Percentiles rank a stretch among this genome's conserved stretches.
These are phyloP conservation scores for Nicotiana obtusifolia DNA, from an alignment of 257 asterid genomes.

Conservation along the genomic window DNA sequence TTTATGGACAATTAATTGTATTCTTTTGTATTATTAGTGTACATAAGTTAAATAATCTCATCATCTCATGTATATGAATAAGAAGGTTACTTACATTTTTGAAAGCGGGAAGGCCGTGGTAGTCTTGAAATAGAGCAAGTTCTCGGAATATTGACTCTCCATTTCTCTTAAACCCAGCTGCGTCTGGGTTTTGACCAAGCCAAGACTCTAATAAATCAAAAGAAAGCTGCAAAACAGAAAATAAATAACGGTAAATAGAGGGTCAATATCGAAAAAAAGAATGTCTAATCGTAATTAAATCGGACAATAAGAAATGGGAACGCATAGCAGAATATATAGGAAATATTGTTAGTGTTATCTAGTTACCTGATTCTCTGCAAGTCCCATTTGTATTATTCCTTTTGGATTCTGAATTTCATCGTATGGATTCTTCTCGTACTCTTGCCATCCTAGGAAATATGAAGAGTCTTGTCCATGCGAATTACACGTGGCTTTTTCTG, in stretches of 20 bases:
- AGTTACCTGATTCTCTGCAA: constrained; percentile 7
- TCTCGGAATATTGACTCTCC: constrained; percentile 9
- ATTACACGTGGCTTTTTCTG: background rate
- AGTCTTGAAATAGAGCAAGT: constrained; percentile 16
- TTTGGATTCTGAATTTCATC: constrained; percentile 9
- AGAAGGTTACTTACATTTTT: background rate
- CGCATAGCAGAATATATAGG: background rate
- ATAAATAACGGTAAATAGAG: background rate
- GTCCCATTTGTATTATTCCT: constrained; percentile 12
- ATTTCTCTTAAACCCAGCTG: constrained; percentile 11
- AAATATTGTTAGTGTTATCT: background rate
- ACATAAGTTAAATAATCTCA: no score
- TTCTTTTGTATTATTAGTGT: no score
- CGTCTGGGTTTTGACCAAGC: constrained; percentile 11
- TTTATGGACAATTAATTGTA: no score
- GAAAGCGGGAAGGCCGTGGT: constrained; percentile 8
- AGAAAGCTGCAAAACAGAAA: constrained; percentile 3
- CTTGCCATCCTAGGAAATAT: constrained; percentile 11
- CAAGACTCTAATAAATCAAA: constrained; percentile 12
- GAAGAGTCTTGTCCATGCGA: constrained; percentile 6
- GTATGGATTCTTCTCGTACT: constrained; percentile 5
- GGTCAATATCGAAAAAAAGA: background rate
- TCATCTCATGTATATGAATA: no score
- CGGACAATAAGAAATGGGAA: background rate
- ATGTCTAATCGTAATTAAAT: background rate